phyloP scores from a whole-genome alignment of 495 filamentous ascomycete species.

The Staphylotrichum longicolle region DNA sequence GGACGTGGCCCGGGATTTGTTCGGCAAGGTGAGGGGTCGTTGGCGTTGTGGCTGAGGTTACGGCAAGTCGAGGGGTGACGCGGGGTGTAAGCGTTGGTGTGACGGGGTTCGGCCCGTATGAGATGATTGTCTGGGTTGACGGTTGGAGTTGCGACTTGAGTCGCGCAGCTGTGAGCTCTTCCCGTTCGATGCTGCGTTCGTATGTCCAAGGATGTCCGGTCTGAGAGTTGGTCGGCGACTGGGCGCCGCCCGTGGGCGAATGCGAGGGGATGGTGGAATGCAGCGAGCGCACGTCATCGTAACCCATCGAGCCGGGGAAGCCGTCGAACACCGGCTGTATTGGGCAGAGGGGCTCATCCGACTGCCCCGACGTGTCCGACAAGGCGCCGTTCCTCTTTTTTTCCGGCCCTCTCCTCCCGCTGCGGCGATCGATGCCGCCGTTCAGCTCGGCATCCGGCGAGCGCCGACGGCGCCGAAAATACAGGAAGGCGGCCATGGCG shows the following conservation, averaged over 20 bases:
- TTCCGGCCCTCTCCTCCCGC: conserved; percentile 25
- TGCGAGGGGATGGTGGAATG: conserved; percentile 25
- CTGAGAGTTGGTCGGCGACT: conserved; percentile 22
- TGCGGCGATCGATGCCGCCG: conserved; percentile 23
- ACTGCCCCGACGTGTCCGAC: conserved; percentile 27
- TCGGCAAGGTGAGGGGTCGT: conserved; percentile 26
- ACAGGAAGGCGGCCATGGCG: conserved; percentile 33
- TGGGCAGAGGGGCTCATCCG: conserved; percentile 31
- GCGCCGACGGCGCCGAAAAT: conserved; percentile 30
- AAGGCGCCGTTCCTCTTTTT: conserved; percentile 23
- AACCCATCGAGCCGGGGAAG: conserved; percentile 37
- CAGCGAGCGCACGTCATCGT: conserved; percentile 34
- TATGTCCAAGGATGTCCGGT: conserved; percentile 18
- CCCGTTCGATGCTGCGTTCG: conserved; percentile 29
- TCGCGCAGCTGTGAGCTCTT: conserved; percentile 35
- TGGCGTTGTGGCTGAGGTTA: conserved; percentile 19
- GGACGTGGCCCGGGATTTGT: conserved; percentile 23
- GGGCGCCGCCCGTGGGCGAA: conserved; percentile 23
- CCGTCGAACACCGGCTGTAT: conserved; percentile 36
- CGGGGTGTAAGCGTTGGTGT: conserved; percentile 35
- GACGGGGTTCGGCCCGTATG: conserved; percentile 38
- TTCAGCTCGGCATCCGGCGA: conserved; percentile 20
- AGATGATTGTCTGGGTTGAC: conserved; percentile 24
- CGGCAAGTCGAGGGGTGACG: conserved; percentile 20
- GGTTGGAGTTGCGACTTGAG: conserved; percentile 28